A percentile compares a stretch with the other conserved stretches of the same genome.
These are phyloP conservation scores for Lentinula detonsa DNA, from an alignment of 768 basidiomycete genomes.

Conservation along the genomic window DNA sequence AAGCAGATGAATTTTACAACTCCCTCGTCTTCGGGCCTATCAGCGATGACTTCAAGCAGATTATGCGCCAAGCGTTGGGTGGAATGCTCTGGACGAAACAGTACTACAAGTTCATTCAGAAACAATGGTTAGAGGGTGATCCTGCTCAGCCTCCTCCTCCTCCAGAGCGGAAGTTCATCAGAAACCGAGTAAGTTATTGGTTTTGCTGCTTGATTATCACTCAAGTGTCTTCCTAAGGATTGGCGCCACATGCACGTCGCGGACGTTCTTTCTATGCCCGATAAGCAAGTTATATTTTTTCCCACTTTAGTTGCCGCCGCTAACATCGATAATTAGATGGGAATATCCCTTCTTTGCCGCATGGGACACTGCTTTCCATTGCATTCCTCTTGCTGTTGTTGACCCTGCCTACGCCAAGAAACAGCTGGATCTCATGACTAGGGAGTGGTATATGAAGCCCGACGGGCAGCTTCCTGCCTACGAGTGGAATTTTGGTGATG, in stretches of 20 bases:
- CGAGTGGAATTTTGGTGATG: conserved; percentile 99
- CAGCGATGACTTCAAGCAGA: conserved; percentile 88
- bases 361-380: conserved; percentile 99
- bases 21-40: conserved; percentile 76
- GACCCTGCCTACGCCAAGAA: conserved; percentile 97
- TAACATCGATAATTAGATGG: conserved; percentile 49
- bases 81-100: conserved; percentile 99
- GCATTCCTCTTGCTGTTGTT: conserved; percentile 93
- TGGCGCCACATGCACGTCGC: conserved; percentile 96
- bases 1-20: conserved; percentile 95
- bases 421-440: conserved; percentile 90
- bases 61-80: conserved; percentile 92
- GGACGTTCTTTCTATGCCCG: conserved; percentile 97
- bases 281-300: conserved; percentile 65
- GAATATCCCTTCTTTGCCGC: conserved; percentile 99
- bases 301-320: not conserved
- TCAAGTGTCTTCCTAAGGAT: conserved; percentile 40
- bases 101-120: conserved; percentile 93
- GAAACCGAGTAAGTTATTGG: conserved; percentile 61
- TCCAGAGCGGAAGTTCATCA: conserved; percentile 74
- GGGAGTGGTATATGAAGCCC: conserved; percentile 99
- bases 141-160: conserved; percentile 94
- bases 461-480: conserved; percentile 98
- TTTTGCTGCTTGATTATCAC: not conserved
- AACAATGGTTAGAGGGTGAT: conserved; percentile 95